phyloP scores from a whole-genome alignment of 1,284 basidiomycete species.

The Cryptococcus sp. region DNA sequence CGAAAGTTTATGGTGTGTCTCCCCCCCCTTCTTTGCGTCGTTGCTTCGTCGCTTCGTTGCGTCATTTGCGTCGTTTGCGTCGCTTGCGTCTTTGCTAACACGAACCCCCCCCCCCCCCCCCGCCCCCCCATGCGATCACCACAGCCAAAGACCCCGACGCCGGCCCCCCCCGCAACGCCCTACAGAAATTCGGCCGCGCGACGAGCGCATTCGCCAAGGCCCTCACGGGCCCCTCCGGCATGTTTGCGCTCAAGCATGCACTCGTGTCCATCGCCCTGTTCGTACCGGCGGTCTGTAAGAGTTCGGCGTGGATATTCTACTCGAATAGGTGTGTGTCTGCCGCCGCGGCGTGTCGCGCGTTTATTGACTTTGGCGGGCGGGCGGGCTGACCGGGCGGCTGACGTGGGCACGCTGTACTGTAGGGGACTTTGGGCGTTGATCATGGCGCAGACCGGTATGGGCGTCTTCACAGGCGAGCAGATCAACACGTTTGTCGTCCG shows the following conservation, averaged over 20 bases:
- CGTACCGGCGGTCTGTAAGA: slow-evolving; percentile 55
- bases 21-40: too few species aligned
- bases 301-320: slow-evolving; percentile 51
- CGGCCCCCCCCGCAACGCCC: slow-evolving; percentile 33
- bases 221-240: slow-evolving; percentile 34
- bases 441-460: slow-evolving; percentile 64
- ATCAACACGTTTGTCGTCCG: slow-evolving; percentile 57
- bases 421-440: slow-evolving; percentile 61
- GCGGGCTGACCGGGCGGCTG: neutral
- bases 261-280: slow-evolving; percentile 59
- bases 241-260: slow-evolving; percentile 59
- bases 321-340: slow-evolving; percentile 16
- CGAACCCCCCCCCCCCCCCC: neutral
- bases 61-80: too few species aligned
- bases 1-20: slow-evolving; percentile 14
- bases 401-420: neutral
- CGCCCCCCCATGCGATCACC: neutral
- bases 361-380: too few species aligned
- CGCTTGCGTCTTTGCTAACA: too few species aligned
- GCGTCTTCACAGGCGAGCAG: slow-evolving; percentile 62
- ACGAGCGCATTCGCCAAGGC: slow-evolving; percentile 24
- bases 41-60: too few species aligned
- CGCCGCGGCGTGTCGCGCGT: too few species aligned
- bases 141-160: slow-evolving; percentile 44
- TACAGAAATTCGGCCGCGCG: slow-evolving; percentile 34